Evolutionary conservation across 768 basidiomycete species (phyloP), one percentile per base, ranked within the genome.

Genomic region (Lactarius sanguifluus): DNA sequence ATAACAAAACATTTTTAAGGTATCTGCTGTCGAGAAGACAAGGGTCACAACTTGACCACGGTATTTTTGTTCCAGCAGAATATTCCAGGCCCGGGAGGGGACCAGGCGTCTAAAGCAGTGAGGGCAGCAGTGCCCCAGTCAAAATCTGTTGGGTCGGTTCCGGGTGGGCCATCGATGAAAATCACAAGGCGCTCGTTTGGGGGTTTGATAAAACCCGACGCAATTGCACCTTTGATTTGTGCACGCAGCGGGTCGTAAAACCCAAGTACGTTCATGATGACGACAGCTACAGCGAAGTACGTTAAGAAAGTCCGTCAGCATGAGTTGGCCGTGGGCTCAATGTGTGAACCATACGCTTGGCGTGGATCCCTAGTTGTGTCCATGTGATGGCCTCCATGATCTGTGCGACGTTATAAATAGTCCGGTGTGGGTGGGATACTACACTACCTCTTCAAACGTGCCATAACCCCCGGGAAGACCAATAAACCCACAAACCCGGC

Each of bases 391-490:
- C 95, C 77, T 98, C 96, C 34, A 97, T 76, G n/a, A 93, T 78
- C 90, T 93, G 69, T 5, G 38, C 12, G 52, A 28, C 20, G 16
- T 23, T 54, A 23, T 36, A 20, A 30, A 18, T 16, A 32, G n/a
- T n/a, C n/a, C 15, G 25, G 58, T 18, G 5, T 28, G 18, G 25
- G 7, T 54, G 36, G 43, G 25, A 64, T 61, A 56, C 40, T 23
- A n/a, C 63, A 75, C 66, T 36, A 89, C 91, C 83, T 98, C 96
- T 77, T 99, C 97, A 69, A 94, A 92, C 0, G 96, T 98, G 12
- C 96, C 96, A 73, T 87, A 97, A 0, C 96, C 96, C 23, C 96
- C 96, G 1, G 96, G 96, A 23, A 99, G 79, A 13, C 88, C 92
- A 57, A 98, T 79, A 72, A 99, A 99, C 0, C 87, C 95, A 20